Evolutionary conservation across 2,329 filamentous ascomycete genomes (phyloP), one percentile per base, ranked within the genome.

Genomic region (Aspergillus sp.): DNA sequence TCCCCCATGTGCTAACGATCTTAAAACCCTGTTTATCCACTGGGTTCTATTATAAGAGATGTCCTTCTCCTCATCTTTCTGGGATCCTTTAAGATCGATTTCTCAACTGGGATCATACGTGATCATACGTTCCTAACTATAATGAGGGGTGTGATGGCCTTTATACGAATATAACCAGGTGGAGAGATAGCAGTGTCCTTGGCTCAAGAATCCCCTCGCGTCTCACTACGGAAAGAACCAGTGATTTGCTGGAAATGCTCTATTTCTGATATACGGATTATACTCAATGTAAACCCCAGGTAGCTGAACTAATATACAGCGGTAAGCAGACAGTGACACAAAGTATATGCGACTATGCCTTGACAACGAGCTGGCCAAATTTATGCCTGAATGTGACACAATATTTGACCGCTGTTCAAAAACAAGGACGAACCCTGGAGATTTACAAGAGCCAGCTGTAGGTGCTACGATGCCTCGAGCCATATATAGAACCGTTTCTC

Each of bases 321-420:
- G 33, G 35, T 37, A 37, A 37, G 33, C 33, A 15, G 35, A 31
- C 9, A 37, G 40, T 44, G n/a, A 37, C 40, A 43, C 50, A 44
- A 52, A 25, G 40, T 15, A 19, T 19, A 17, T 25, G 41, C 23
- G 5, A 25, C 31, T 25, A 27, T 45, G 27, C 23, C 17, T 25
- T 23, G 14, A 46, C n/a, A 25, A 17, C 7, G 48, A n/a, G 23
- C 14, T 17, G 35, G 41, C 51, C 19, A 46, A 46, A 40, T 25
- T 25, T 53, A 53, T 45, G 51, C 41, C 51, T 46, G 31, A 39
- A 11, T 7, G 51, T 53, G 41, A 17, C 41, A 53, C 51, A 46
- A 14, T 6, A 14, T n/a, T 50, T 39, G 21, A 27, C 41, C 27
- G 51, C 51, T 23, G 35, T 27, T 53, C 21, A 21, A 39, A 15